Evolutionary conservation across 2,329 filamentous ascomycete genomes (phyloP), one percentile per base, ranked within the genome.

Genomic region (Aspergillus vadensis): DNA sequence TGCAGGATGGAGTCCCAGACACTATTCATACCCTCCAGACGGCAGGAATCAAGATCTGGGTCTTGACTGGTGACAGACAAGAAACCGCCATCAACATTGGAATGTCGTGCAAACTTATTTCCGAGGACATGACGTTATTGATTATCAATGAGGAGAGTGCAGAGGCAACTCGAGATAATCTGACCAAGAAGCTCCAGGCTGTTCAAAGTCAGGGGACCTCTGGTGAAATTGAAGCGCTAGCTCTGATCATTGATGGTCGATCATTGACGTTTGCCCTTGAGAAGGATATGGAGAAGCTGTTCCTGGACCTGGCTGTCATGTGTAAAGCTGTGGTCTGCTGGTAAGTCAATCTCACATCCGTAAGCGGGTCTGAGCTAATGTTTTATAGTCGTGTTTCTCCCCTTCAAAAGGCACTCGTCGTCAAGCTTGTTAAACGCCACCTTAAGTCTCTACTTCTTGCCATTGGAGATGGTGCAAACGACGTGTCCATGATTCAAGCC

Each of bases 401-500:
- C 2, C 83, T 99, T 51, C 95, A 99, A 72, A 99, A 99, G 78
- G 96, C 95, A 15, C 82, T 99, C 64, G 95, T 99, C 21, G 95
- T 99, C 68, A 99, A 99, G 81, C 86, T 98, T 66, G 95, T 99
- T 72, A 99, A 98, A 79, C 91, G 92, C 67, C 91, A 97, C 75
- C 86, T 95, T 67, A 91, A 97, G 74, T 87, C 92, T 12, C 92
- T 99, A 67, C 87, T 97, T 56, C 86, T 99, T 54, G 95, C 95
- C 55, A 97, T 99, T 74, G 95, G 95, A 67, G 95, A 99, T 71
- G 95, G 95, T 66, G 95, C 95, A 50, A 99, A 99, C 78, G 95
- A 99, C 72, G 95, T 99, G n/a, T 97, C 94, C 17, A 99, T 99
- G 95, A 99, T 99, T 58, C 95, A 99, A 80, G 95, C 95, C 10